Evolutionary conservation across 306 rosid genomes (phyloP).

Genomic region (Bauhinia variegata): DNA sequence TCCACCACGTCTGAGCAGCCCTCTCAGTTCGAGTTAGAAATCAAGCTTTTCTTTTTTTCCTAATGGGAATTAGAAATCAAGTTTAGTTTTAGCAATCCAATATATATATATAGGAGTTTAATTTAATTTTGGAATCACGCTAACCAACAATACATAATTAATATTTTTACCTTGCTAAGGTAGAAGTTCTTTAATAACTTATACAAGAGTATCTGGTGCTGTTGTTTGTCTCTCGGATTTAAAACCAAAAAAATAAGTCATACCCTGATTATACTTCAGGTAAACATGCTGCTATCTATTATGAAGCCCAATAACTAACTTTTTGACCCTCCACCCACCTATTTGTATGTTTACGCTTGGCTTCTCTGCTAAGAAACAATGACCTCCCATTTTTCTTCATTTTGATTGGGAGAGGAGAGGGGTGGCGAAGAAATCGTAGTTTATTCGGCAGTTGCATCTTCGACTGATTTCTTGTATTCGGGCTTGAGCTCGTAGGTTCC

Average conservation of each 20-base stretch:
- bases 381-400: background rate
- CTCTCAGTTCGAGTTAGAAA: too few relatives aligned
- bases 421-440: slow-evolving; percentile 4
- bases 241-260: background rate
- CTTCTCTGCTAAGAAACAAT: slow-evolving; percentile 16
- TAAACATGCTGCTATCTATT: slow-evolving; percentile 21
- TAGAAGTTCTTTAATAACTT: background rate
- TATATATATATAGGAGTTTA: too few relatives aligned
- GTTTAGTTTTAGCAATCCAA: background rate
- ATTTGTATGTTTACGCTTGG: slow-evolving; percentile 4
- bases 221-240: too few relatives aligned
- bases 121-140: too few relatives aligned
- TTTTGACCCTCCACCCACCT: slow-evolving; percentile 23
- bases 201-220: slow-evolving; percentile 18
- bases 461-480: slow-evolving; percentile 92
- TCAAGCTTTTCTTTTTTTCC: too few relatives aligned
- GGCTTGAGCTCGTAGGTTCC: slow-evolving; percentile 99
- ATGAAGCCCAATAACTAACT: slow-evolving; percentile 10
- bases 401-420: background rate
- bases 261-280: slow-evolving; percentile 4
- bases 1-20: too few relatives aligned
- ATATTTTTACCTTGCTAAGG: background rate
- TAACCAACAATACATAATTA: background rate
- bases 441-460: slow-evolving; percentile 69
- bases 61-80: too few relatives aligned